Evolutionary conservation across 2,329 filamentous ascomycete species (phyloP), one percentile per base, ranked within the genome.

Genomic region (Ophiostoma populinum): DNA sequence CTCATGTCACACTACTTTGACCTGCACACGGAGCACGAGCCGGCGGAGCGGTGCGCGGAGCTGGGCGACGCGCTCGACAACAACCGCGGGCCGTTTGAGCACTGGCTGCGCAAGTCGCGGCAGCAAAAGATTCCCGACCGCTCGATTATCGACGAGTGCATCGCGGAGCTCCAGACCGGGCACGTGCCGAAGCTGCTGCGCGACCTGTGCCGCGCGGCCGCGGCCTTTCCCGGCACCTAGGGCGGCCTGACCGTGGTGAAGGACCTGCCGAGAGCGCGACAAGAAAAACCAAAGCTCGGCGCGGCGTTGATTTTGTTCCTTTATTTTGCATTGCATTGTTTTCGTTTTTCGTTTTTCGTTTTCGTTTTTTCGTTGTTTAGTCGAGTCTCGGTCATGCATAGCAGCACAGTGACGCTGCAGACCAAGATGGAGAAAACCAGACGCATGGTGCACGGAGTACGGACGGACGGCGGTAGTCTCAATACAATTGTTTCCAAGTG

Each of bases 1-100:
- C 53, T 63, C 48, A 53, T 63, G 34, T 58, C 58, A 16, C 60
- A 63, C 45, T 62, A 56, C 41, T 55, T 58, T 8, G 57, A 60
- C 33, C 54, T 63, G 52, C 60, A 63, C 43, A 49, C 47, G 3
- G 60, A 63, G 49, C 59, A 63, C 42, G 43, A 50, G 13, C 52
- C 54, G 1, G 39, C 46, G 1, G 59, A 63, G 46, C 51, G 60
- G 8, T 62, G 58, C 37, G 40, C 41, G 9, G 60, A 63, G 48
- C 49, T 63, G 3, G 59, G 59, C 12, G 50, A 49, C 12, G 59
- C 59, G 1, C 51, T 63, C 7, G 47, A 49, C 10, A 46, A 48
- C 22, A 63, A 63, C 40, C 53, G 59, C 7, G 59, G 60, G 0
- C 59, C 60, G 0, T 61, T 63, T 39, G 55, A 59, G 46, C 61